Percentiles rank a stretch among this genome's conserved stretches.
phyloP scores from a whole-genome alignment of 2,329 filamentous ascomycete genomes.

The Fusarium illudens region DNA sequence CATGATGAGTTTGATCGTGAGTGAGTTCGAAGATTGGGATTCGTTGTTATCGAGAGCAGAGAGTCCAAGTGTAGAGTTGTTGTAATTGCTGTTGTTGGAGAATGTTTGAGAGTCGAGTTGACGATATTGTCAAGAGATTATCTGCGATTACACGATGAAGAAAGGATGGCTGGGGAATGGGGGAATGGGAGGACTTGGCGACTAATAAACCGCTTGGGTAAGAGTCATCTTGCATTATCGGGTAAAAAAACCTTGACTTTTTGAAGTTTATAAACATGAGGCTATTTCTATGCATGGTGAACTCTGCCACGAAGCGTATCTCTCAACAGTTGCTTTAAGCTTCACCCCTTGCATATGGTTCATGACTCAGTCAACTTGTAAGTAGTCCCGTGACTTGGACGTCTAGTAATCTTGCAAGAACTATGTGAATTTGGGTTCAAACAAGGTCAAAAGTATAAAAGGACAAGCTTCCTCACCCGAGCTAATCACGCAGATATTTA shows the following conservation, averaged over 20 bases:
- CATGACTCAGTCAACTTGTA: background rate
- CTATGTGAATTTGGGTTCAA: slow-evolving; percentile 2
- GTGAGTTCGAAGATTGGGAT: too few species aligned
- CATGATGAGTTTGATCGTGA: background rate
- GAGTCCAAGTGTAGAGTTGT: background rate
- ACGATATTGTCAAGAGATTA: background rate
- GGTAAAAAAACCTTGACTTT: background rate
- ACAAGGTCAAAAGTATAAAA: slow-evolving; percentile 5
- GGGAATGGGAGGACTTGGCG: background rate
- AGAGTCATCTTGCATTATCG: background rate
- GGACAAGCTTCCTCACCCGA: background rate
- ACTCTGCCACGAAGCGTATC: background rate
- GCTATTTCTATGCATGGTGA: background rate
- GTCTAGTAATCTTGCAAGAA: background rate
- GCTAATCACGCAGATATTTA: background rate
- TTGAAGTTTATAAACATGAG: background rate
- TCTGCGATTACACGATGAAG: background rate
- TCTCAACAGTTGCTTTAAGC: too few species aligned
- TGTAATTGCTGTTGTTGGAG: background rate
- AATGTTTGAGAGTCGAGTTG: background rate
- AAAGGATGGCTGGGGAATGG: background rate
- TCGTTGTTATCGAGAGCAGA: background rate
- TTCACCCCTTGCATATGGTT: too few species aligned
- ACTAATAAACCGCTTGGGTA: background rate
- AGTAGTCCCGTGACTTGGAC: background rate